Evolutionary conservation across 108 stramenopile genomes (phyloP).

Genomic region (Epithemia pelagica): DNA sequence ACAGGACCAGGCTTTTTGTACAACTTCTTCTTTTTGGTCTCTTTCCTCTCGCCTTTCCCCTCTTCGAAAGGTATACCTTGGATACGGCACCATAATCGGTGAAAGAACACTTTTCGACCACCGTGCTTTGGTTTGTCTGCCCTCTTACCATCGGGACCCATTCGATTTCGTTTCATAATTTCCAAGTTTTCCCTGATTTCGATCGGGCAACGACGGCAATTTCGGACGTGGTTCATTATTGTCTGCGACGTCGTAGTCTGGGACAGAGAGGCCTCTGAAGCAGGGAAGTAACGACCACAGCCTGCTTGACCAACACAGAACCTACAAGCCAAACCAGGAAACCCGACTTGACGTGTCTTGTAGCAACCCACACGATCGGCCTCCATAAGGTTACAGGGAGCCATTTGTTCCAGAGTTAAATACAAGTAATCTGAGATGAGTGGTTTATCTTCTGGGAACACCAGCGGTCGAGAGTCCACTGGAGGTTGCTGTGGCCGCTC

Average conservation of each 20-base stretch:
- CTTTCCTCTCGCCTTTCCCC: conserved; percentile 26
- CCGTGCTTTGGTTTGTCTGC: conserved; percentile 81
- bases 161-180: conserved; percentile 69
- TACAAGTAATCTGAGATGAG: conserved; percentile 76
- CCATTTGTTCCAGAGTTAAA: conserved; percentile 81
- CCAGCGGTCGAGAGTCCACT: conserved; percentile 50
- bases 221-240: conserved; percentile 81
- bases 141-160: conserved; percentile 57
- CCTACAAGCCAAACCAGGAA: conserved; percentile 81
- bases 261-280: conserved; percentile 76
- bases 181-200: conserved; percentile 79
- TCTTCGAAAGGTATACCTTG: conserved; percentile 62
- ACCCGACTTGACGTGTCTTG: conserved; percentile 72
- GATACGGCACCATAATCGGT: conserved; percentile 82
- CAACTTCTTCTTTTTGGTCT: conserved; percentile 30
- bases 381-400: conserved; percentile 63
- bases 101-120: conserved; percentile 86
- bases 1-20: conserved; percentile 14
- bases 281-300: conserved; percentile 83
- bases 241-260: conserved; percentile 86
- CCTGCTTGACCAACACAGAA: conserved; percentile 83
- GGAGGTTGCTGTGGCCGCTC: conserved; percentile 14
- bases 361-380: conserved; percentile 61
- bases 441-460: conserved; percentile 53
- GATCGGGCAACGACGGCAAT: conserved; percentile 74